phyloP scores from a whole-genome alignment of 352 stramenopile genomes.

The Globisporangium iwayamae region DNA sequence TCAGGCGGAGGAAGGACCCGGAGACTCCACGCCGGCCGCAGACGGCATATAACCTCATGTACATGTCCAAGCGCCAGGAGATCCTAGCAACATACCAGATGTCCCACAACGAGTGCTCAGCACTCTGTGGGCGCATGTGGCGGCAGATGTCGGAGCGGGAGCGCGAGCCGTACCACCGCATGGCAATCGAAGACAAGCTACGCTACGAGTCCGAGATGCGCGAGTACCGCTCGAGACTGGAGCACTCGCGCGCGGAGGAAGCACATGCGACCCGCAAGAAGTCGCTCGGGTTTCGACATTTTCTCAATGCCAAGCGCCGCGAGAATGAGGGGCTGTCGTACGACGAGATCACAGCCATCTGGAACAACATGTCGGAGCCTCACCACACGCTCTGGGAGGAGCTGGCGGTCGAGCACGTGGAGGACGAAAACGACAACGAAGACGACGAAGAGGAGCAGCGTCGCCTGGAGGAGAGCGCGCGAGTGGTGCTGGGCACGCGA shows the following conservation, averaged over 20 bases:
- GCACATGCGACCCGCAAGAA: constrained; percentile 11
- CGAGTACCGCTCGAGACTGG: constrained; percentile 20
- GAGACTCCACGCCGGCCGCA: constrained; percentile 29
- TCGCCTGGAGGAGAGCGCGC: constrained; percentile 26
- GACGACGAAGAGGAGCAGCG: constrained; percentile 17
- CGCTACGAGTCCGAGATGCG: constrained; percentile 42
- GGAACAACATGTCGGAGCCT: constrained; percentile 30
- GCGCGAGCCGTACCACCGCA: constrained; percentile 45
- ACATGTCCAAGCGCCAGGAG: constrained; percentile 50
- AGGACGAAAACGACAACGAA: neutral
- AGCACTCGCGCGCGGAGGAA: constrained; percentile 15
- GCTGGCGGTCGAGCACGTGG: constrained; percentile 23
- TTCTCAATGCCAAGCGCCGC: constrained; percentile 28
- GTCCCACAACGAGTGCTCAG: constrained; percentile 63
- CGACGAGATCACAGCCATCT: constrained; percentile 30
- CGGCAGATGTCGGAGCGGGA: constrained; percentile 52
- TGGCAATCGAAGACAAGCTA: constrained; percentile 48
- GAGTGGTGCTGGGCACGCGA: constrained; percentile 17
- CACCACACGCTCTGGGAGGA: constrained; percentile 38
- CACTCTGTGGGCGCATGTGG: constrained; percentile 53
- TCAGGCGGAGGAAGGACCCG: constrained; percentile 22
- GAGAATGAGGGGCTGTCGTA: constrained; percentile 24
- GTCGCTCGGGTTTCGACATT: constrained; percentile 32
- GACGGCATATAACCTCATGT: constrained; percentile 65
- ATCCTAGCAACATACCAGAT: constrained; percentile 53